Base-by-base conservation (phyloP, 768 basidiomycete genomes). In the Suillus brevipes region DNA sequence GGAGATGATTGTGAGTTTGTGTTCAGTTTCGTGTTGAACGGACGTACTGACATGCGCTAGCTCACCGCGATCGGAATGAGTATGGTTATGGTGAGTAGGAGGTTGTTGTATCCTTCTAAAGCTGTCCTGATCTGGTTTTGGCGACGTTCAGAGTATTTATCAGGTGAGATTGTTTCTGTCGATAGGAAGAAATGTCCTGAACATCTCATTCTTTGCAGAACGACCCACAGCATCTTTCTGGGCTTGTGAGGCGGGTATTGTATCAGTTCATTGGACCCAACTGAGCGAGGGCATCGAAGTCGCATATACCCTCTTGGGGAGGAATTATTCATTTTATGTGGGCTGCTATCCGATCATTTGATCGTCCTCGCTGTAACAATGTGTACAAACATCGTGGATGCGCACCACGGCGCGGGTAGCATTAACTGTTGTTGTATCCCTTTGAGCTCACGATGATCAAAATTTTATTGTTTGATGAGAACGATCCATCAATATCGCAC, bases 251-350 rank as follows among this genome's bases (percentile, higher is more conserved):
- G 66, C 82, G 89, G 64, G 86, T 95, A 67, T 67, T 95, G 71
- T 96, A 94, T 74, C 94, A 96, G 72, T 92, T 95, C 66, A 87
- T 96, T 72, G 94, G 94, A 3, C 91, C 94, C 1, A 95, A 94
- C 75, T 94, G 66, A 68, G 36, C 31, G 20, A 23, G 23, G 20
- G 38, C 37, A 6, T 4, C 28, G 14, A n/a, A n/a, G 13, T 38
- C 38, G 25, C 16, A 16, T 42, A 58, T 38, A 28, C 18, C 25
- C 59, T 42, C 36, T 38, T 62, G 25, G n/a, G 34, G 16, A 61
- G 16, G 40, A n/a, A 62, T 20, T 16, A 23, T 20, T 18, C 16
- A 18, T 36, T 62, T 38, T 57, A 14, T 31, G 5, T 31, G 31
- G 36, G 28, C 23, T 31, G 12, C 31, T 25, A 37, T 62, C 36